A percentile compares a stretch with the other conserved stretches of the same genome.
Evolutionary conservation across 192 early-diverging fungal species (phyloP).

Genomic region (Gaertneriomyces sp.): DNA sequence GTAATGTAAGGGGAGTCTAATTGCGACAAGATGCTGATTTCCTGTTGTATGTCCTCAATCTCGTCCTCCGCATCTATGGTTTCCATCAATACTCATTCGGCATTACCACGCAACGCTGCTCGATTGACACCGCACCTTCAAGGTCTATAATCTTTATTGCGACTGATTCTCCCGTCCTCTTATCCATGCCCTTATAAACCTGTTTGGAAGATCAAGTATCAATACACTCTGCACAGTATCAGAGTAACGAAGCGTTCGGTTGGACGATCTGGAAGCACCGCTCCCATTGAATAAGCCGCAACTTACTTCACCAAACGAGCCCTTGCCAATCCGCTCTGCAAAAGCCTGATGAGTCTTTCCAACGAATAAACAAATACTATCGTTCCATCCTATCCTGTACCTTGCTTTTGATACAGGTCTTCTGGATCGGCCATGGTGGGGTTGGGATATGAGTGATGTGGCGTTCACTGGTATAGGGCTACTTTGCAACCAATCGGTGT

Average conservation of each 20-base stretch:
- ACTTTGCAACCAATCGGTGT: too few species aligned
- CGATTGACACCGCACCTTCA: constrained; percentile 54
- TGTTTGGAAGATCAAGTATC: constrained; percentile 3
- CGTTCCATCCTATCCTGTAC: constrained; percentile 1
- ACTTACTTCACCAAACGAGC: constrained; percentile 51
- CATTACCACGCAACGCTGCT: constrained; percentile 3
- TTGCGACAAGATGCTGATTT: constrained; percentile 93
- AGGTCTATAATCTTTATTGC: constrained; percentile 98
- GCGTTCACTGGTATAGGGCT: too few species aligned
- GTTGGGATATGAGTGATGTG: too few species aligned
- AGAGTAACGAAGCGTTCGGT: constrained; percentile 9
- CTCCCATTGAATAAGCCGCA: too few species aligned
- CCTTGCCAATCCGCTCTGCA: constrained; percentile 41
- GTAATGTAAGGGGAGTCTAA: constrained; percentile 85
- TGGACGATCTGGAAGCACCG: background rate
- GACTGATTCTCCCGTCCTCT: constrained; percentile 64
- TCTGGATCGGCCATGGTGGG: constrained; percentile 38
- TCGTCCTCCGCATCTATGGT: constrained; percentile 87
- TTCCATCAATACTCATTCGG: too few species aligned
- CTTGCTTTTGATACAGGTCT: constrained; percentile 31
- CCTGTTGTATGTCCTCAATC: constrained; percentile 98
- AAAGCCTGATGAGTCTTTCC: background rate
- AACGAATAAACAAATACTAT: background rate
- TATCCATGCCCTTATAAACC: constrained; percentile 61
- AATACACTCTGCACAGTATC: too few species aligned